Percentiles rank a stretch among this genome's conserved stretches.
phyloP scores from a whole-genome alignment of 176 grass and related monocot species.

The Zea mays region Zm-B73-REFERENCE-NAM-5.0 NC_050100.1:59243501-59244000 shows the following conservation, averaged over 20 bases:
- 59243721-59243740: background rate
- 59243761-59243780: background rate
- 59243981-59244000: conserved; percentile 64
- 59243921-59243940: conserved; percentile 68
- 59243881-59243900: conserved; percentile 32
- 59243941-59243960: conserved; percentile 66
- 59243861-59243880: conserved; percentile 50
- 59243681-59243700: background rate
- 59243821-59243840: conserved; percentile 75
- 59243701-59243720: background rate
- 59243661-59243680: background rate
- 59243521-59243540: conserved; percentile 79
- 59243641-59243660: background rate
- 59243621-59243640: background rate
- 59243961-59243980: conserved; percentile 56
- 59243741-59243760: background rate
- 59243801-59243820: conserved; percentile 81
- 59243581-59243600: conserved; percentile 91
- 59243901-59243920: conserved; percentile 80
- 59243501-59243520: conserved; percentile 34
- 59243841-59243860: conserved; percentile 74
- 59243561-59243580: conserved; percentile 86
- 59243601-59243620: conserved; percentile 2
- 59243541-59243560: conserved; percentile 71
- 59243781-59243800: conserved; percentile 89